Base-by-base conservation (phyloP, 768 basidiomycete genomes). In the Amylocystis lapponica region DNA sequence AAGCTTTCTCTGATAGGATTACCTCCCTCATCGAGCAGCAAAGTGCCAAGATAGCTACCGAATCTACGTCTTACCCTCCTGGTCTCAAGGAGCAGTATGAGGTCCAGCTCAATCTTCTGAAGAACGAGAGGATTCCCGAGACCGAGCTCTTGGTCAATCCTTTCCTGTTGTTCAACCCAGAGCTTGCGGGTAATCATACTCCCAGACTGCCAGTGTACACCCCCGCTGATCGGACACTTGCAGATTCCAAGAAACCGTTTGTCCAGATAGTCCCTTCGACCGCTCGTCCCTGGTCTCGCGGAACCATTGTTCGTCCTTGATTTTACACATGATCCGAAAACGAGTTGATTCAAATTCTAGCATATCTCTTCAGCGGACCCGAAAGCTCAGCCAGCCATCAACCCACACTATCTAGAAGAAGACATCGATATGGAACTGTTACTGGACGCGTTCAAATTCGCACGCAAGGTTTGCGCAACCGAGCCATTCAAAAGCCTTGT, bases 341-440 rank as follows among this genome's bases (percentile, higher is more conserved):
- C 17, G 14, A 3, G 11, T 6, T 19, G 17, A 36, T 31, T 39
- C 5, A 11, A 30, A 35, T 2, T 33, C 10, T 39, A 57, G 51
- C 57, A 58, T 41, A 36, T 43, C 8, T 32, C 39, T 10, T 55
- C 55, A 3, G 19, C 36, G 0, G 57, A 65, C 37, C 58, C 61
- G 2, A 17, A 23, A 14, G 39, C 42, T 11, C 50, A 54, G 8
- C 58, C 60, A 1, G 44, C 44, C 23, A 58, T 61, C 23, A 61
- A 66, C 23, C 59, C 62, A 4, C 54, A 55, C 36, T 61, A 61
- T 35, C 56, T 63, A 29, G 58, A 58, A 33, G 54, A 58, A 37
- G 54, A 57, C n/a, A 45, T 60, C 31, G 62, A 63, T 39, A 34
- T 57, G 36, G 48, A 58, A 5, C 40, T 61, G 3, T 39, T 60